Conservation (phyloP, 2,329 filamentous ascomycete genomes). For the Diaporthe citriasiana region DNA sequence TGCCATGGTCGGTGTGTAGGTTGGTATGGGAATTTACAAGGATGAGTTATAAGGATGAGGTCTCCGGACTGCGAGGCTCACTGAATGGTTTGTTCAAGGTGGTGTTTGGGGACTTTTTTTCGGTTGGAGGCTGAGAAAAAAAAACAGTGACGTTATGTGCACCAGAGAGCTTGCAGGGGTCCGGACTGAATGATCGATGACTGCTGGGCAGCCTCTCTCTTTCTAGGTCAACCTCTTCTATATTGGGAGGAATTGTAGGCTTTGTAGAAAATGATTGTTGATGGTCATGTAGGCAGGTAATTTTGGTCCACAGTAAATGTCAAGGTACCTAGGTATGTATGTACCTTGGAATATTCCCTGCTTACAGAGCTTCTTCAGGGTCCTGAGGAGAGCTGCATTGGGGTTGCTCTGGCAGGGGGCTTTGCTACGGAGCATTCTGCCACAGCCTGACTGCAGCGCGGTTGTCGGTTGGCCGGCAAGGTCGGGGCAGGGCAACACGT, state of each 20-base stretch:
- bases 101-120: conserved; percentile 15
- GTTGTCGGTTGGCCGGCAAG: conserved; percentile 26
- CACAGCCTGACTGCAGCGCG: background rate
- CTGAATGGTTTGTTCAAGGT: background rate
- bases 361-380: background rate
- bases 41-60: background rate
- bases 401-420: conserved; percentile 21
- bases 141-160: conserved; percentile 28
- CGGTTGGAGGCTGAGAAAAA: background rate
- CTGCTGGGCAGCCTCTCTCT: background rate
- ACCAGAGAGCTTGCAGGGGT: conserved; percentile 24
- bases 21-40: background rate
- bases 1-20: conserved; percentile 17
- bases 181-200: background rate
- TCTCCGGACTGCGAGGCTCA: background rate
- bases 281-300: background rate
- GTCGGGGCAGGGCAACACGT: conserved; percentile 6
- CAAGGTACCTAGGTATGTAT: too few species aligned
- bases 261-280: background rate
- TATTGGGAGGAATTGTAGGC: background rate
- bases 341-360: background rate
- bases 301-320: background rate
- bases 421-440: background rate
- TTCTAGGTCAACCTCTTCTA: too few species aligned
- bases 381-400: conserved; percentile 11